A percentile compares a stretch with the other conserved stretches of the same genome.
phyloP scores from a whole-genome alignment of 257 asterid genomes.

The Solanum pennellii region DNA sequence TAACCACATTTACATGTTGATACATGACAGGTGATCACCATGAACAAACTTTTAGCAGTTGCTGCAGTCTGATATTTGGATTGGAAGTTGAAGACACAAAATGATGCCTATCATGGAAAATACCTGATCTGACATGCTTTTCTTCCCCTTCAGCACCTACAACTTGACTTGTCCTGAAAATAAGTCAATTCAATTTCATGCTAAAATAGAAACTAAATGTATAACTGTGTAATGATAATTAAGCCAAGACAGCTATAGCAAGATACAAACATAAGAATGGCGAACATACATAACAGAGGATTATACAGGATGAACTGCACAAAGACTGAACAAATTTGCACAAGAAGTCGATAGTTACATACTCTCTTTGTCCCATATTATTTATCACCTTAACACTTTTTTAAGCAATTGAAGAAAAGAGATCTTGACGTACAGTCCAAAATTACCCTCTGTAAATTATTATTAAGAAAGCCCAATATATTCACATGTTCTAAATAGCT shows the following conservation, averaged over 20 bases:
- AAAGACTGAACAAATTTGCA: not conserved
- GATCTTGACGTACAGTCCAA: not conserved
- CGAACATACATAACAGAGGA: not conserved
- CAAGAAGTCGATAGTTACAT: not conserved
- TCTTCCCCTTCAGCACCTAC: not conserved
- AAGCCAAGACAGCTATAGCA: not conserved
- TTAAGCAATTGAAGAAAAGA: not conserved
- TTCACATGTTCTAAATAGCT: constrained; percentile 6
- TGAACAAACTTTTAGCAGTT: not conserved
- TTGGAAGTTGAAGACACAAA: not conserved
- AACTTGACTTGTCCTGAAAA: not conserved
- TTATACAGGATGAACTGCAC: not conserved
- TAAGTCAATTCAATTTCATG: not conserved
- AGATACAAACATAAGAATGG: not conserved
- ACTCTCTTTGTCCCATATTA: not conserved
- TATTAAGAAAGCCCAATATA: not conserved
- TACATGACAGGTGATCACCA: not conserved
- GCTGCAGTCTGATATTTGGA: not conserved
- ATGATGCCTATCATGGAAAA: not conserved
- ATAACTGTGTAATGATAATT: not conserved
- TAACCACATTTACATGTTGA: not conserved
- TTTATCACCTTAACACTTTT: not conserved
- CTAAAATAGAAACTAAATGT: not conserved
- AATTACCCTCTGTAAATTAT: not conserved
- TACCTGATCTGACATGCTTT: not conserved